phyloP scores from a whole-genome alignment of 2,329 filamentous ascomycete genomes.

The Ophiostoma montium region DNA sequence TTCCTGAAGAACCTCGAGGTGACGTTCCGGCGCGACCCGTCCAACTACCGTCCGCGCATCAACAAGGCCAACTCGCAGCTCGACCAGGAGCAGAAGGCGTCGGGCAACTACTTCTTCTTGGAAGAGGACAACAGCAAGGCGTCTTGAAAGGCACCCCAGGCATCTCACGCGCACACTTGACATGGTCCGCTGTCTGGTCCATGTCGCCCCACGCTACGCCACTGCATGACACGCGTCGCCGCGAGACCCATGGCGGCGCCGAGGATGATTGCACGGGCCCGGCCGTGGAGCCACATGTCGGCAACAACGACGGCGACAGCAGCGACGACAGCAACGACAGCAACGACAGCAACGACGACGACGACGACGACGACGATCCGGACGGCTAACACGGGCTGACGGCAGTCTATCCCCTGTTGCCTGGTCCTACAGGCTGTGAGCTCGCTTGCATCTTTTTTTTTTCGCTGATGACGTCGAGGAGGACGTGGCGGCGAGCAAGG shows the following conservation, averaged over 20 bases:
- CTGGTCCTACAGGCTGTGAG: constrained; percentile 40
- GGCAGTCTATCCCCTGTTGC: constrained; percentile 54
- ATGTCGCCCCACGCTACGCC: not conserved
- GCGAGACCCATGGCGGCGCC: constrained; percentile 8
- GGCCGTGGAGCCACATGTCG: too few species aligned
- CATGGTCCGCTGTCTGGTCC: not conserved
- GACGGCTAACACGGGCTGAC: constrained; percentile 44
- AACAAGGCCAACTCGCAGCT: constrained; percentile 95
- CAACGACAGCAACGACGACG: constrained; percentile 26
- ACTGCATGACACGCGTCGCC: constrained; percentile 7
- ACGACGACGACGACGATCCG: constrained; percentile 51
- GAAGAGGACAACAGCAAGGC: constrained; percentile 52
- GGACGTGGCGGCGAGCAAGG: not conserved
- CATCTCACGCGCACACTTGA: constrained; percentile 15
- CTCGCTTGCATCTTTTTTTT: not conserved
- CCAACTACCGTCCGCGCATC: constrained; percentile 92
- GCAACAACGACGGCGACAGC: too few species aligned
- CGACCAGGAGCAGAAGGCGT: constrained; percentile 92
- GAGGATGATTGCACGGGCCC: constrained; percentile 20
- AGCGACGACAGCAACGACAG: not conserved
- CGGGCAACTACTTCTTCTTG: constrained; percentile 92
- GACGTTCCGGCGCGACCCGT: constrained; percentile 95
- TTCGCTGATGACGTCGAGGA: not conserved
- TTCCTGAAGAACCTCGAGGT: constrained; percentile 96
- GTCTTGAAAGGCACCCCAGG: constrained; percentile 47